These are phyloP conservation scores for Harrya chromipes DNA, from an alignment of 768 basidiomycete species.

Conservation along the genomic window DNA sequence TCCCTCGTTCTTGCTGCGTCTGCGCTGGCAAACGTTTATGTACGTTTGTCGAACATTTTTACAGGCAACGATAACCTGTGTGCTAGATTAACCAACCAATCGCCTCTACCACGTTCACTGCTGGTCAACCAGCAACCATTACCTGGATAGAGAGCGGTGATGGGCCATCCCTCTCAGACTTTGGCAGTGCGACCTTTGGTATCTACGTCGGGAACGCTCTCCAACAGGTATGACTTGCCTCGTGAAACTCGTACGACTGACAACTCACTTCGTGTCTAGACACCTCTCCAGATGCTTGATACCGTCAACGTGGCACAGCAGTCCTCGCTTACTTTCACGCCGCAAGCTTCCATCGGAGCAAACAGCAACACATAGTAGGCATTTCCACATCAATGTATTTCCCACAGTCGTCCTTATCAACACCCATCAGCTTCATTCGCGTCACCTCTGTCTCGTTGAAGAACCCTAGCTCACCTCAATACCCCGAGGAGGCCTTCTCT, in stretches of 20 bases:
- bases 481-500: conserved; percentile 69
- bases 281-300: conserved; percentile 51
- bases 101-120: conserved; percentile 42
- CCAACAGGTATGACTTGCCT: conserved; percentile 50
- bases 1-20: conserved; percentile 51
- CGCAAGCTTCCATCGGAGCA: conserved; percentile 51
- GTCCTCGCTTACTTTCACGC: conserved; percentile 48
- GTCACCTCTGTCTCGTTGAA: conserved; percentile 57
- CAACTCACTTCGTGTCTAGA: conserved; percentile 35
- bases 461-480: conserved; percentile 50
- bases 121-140: conserved; percentile 48
- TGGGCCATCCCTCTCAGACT: conserved; percentile 46
- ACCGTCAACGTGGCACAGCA: conserved; percentile 49
- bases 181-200: conserved; percentile 50
- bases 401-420: neutral
- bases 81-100: conserved; percentile 58
- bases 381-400: too few species aligned
- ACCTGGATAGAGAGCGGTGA: conserved; percentile 57
- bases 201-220: conserved; percentile 62
- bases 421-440: conserved; percentile 60
- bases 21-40: conserved; percentile 55
- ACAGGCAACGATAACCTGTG: neutral
- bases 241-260: neutral
- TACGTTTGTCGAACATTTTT: conserved; percentile 32
- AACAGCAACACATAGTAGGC: conserved; percentile 54